Base-by-base conservation (phyloP, 2,329 filamentous ascomycete species). In the Elsinoe batatas region DNA sequence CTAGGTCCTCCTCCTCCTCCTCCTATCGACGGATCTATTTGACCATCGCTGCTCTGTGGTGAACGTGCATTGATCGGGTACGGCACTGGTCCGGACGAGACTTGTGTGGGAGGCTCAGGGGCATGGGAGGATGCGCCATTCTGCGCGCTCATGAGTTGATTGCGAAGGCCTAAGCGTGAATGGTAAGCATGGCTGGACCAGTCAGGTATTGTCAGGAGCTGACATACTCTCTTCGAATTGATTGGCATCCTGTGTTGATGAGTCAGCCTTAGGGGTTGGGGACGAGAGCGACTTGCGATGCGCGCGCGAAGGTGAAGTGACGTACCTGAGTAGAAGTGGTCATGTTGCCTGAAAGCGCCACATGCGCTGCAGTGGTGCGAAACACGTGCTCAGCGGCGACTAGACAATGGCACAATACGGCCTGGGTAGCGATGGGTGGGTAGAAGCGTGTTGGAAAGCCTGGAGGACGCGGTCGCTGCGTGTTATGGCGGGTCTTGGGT, bases 81-180 rank as follows among this genome's bases (percentile, higher is more conserved):
- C 64, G 59, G 72, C 63, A 64, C 61, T 17, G 61, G 56, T 12
- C 58, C 53, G 1, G 58, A 59, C 62, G 69, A 53, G 59, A 59
- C 56, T 61, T 68, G 62, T 60, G 67, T 51, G 57, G 60, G 57
- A 59, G 72, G 68, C 43, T 72, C 69, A 59, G 73, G 71, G 12
- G 71, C 65, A 17, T 69, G 69, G 35, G 61, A 54, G 49, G 63
- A 56, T 44, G 72, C 70, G 60, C 68, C 70, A 53, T 73, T 71
- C 58, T 76, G 75, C 55, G 75, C 73, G 63, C 77, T 79, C 62
- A 83, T 74, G 43, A 84, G 78, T 64, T 82, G 80, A 65, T 83
- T 81, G 69, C 81, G 77, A 65, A 84, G 76, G 67, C 79, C 81
- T 83, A 63, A 13, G 46, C 20, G 32, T n/a, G 18, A n/a, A 22